Evolutionary conservation across 1,284 basidiomycete species (phyloP).

Genomic region (Amylostereum areolatum): DNA sequence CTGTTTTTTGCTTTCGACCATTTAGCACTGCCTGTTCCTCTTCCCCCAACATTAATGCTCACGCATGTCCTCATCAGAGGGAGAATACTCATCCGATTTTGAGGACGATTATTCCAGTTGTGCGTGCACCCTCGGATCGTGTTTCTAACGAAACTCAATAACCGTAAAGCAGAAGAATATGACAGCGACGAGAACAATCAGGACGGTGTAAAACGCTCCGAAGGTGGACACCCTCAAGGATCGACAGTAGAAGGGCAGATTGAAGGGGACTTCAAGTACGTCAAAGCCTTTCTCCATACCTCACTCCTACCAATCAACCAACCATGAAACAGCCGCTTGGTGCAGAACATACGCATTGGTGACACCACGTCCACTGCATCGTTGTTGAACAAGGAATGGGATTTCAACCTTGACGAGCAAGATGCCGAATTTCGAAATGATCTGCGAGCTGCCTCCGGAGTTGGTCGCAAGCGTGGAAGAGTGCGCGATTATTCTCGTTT

Average conservation of each 20-base stretch:
- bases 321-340: slow-evolving; percentile 43
- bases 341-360: slow-evolving; percentile 51
- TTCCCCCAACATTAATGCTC: too few species aligned
- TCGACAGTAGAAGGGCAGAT: slow-evolving; percentile 17
- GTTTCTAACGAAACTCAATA: neutral
- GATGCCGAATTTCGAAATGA: slow-evolving; percentile 67
- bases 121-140: neutral
- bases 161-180: neutral
- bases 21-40: too few species aligned
- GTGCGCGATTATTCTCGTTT: slow-evolving; percentile 20
- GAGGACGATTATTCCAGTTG: neutral
- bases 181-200: neutral
- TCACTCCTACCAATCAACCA: neutral
- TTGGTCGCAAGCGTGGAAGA: slow-evolving; percentile 52
- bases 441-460: slow-evolving; percentile 61
- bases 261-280: slow-evolving; percentile 29
- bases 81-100: neutral
- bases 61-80: neutral
- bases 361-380: slow-evolving; percentile 40
- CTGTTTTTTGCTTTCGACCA: too few species aligned
- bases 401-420: slow-evolving; percentile 58
- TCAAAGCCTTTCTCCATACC: neutral
- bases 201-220: neutral
- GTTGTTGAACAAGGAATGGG: slow-evolving; percentile 58
- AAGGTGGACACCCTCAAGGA: too few species aligned